Evolutionary conservation across 1,139 yeast genomes (phyloP).

Genomic region (Pichia sp.): DNA sequence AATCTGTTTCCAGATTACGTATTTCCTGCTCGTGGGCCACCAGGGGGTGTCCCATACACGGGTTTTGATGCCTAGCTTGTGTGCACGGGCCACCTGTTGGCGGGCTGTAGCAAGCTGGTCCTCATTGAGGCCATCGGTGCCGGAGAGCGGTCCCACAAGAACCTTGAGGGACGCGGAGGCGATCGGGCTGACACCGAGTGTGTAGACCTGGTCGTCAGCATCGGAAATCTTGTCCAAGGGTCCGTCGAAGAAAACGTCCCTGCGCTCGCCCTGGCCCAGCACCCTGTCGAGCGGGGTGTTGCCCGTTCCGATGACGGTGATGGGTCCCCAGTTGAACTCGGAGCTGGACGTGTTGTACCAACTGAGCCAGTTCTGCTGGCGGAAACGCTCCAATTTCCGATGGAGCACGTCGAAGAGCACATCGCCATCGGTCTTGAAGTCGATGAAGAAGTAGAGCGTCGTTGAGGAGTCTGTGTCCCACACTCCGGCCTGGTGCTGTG

Average conservation of each 20-base stretch:
- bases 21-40: slow-evolving; percentile 40
- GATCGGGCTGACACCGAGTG: slow-evolving; percentile 24
- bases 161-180: slow-evolving; percentile 26
- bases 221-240: slow-evolving; percentile 26
- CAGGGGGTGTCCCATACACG: slow-evolving; percentile 52
- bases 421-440: slow-evolving; percentile 43
- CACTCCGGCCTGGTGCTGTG: slow-evolving; percentile 35
- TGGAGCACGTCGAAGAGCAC: slow-evolving; percentile 36
- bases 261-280: slow-evolving; percentile 20
- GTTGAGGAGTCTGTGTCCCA: slow-evolving; percentile 40
- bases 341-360: slow-evolving; percentile 30
- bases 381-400: slow-evolving; percentile 35
- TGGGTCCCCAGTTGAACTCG: slow-evolving; percentile 36
- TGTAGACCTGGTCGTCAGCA: slow-evolving; percentile 15
- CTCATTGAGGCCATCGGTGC: slow-evolving; percentile 26
- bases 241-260: slow-evolving; percentile 38
- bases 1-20: slow-evolving; percentile 41
- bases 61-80: slow-evolving; percentile 36
- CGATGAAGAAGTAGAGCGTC: slow-evolving; percentile 45
- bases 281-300: slow-evolving; percentile 35
- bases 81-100: slow-evolving; percentile 33
- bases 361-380: slow-evolving; percentile 38
- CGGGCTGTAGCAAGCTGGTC: neutral
- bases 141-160: neutral
- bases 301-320: slow-evolving; percentile 46